Evolutionary conservation across 495 filamentous ascomycete species (phyloP), one percentile per base, ranked within the genome.

Genomic region (Podospora tetraspora): DNA sequence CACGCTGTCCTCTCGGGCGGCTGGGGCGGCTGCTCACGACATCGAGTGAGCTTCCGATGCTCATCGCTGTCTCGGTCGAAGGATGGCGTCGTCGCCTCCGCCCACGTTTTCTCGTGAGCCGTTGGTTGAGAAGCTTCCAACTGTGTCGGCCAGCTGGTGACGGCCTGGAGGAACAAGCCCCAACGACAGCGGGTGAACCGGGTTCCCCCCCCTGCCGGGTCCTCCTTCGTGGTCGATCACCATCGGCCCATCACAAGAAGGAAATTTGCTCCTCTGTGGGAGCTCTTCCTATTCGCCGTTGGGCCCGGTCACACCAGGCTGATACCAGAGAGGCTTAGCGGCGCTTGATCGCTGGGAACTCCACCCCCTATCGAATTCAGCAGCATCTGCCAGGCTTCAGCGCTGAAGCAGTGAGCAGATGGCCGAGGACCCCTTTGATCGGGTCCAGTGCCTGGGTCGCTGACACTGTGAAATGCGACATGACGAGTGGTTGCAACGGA

Each of bases 171-270:
- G 65, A 66, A 29, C 22, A 34, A 23, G 62, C 32, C 62, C 43
- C 43, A 52, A 52, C 43, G 43, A 64, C 30, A 8, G 60, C 25
- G 32, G 62, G 22, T 12, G 37, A 43, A 64, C 62, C 62, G 37
- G 62, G 62, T 57, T 64, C 37, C 21, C 22, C n/a, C 25, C 62
- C 30, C 62, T 61, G 30, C 19, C 57, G 32, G 65, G 16, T 59
- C 65, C 63, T 16, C 30, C 59, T 27, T 61, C 61, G 37, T 27
- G 68, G 64, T 65, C 68, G 74, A 77, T 77, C 74, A 64, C 67
- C 75, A 68, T 34, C 70, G 66, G 67, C 67, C 69, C 67, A 77
- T 77, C 73, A 77, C 73, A 74, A 43, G 37, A 68, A 71, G 72
- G 74, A 76, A 76, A 77, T 77, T 77, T 67, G 66, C 57, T 61